phyloP scores from a whole-genome alignment of 176 grass and related monocot species.

The Carex kokanica region DNA sequence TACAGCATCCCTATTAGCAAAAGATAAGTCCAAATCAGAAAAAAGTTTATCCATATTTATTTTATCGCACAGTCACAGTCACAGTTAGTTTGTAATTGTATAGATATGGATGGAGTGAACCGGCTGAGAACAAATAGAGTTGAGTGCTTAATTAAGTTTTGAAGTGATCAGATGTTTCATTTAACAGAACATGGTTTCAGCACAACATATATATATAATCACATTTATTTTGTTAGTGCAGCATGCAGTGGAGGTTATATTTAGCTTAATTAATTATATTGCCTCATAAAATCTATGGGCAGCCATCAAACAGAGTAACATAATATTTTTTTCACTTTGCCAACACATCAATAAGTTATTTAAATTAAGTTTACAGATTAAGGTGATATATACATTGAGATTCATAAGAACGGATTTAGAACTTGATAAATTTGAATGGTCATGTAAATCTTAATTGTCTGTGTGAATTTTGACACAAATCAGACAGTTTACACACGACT shows the following conservation, averaged over 20 bases:
- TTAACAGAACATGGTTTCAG: no score
- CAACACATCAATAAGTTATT: no score
- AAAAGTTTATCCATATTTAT: neutral
- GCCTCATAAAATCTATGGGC: constrained; percentile 12
- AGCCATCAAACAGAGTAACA: neutral
- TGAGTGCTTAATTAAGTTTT: neutral
- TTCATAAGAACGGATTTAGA: no score
- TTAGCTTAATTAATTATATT: neutral
- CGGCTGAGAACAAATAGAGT: neutral
- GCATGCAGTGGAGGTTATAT: neutral
- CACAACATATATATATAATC: neutral
- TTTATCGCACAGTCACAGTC: no score
- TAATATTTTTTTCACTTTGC: no score
- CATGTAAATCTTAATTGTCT: no score
- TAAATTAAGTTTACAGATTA: no score
- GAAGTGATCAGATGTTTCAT: neutral
- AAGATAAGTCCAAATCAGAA: neutral
- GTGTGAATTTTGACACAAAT: no score
- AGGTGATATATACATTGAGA: no score
- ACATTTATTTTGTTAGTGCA: neutral
- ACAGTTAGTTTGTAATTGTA: neutral
- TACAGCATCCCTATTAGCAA: neutral
- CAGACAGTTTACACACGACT: no score
- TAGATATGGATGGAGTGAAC: neutral
- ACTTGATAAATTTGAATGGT: no score